Evolutionary conservation across 169 alveolate species (phyloP).

Genomic region (Plasmodium billcollinsi): DNA sequence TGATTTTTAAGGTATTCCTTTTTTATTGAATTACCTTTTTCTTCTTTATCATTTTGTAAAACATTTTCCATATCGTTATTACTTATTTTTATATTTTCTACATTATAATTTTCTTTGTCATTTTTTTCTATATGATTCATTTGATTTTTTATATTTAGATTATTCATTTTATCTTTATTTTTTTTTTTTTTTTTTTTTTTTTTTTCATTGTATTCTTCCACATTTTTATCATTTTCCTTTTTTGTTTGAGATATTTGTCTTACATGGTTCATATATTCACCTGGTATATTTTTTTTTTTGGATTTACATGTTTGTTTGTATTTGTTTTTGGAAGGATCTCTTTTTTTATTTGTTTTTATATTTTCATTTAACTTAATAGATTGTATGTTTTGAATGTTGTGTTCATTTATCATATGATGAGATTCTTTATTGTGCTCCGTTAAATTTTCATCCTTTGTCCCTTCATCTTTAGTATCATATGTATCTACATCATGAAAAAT

Average conservation of each 20-base stretch:
- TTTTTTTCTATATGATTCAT: too few species aligned
- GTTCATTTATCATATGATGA: too few species aligned
- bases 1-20: background rate
- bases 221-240: too few species aligned
- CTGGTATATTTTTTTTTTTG: background rate
- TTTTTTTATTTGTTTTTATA: background rate
- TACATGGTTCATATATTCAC: too few species aligned
- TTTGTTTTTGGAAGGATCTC: background rate
- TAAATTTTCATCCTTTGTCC: background rate
- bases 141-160: too few species aligned
- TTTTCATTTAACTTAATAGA: background rate
- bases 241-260: too few species aligned
- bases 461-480: constrained; percentile 3
- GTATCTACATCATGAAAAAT: constrained; percentile 69
- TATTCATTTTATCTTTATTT: too few species aligned
- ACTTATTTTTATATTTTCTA: background rate
- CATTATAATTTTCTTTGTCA: too few species aligned
- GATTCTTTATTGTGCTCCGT: background rate
- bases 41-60: background rate
- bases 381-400: too few species aligned
- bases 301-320: background rate
- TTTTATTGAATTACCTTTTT: background rate
- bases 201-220: too few species aligned
- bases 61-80: background rate
- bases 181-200: too few species aligned